Base-by-base conservation (phyloP, 2,329 filamentous ascomycete species). In the Cladosporium cucumerinum region DNA sequence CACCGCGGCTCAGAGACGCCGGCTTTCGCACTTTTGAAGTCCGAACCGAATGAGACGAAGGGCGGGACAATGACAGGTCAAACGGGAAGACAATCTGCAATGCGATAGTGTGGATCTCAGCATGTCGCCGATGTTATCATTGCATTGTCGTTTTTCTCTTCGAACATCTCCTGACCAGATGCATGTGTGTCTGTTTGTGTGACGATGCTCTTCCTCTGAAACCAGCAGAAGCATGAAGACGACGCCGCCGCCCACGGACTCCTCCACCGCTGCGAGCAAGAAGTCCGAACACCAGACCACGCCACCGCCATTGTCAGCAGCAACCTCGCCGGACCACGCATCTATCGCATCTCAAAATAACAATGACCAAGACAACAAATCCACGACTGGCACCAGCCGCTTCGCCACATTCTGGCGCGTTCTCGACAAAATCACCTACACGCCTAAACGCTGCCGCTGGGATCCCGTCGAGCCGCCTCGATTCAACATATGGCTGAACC, bases 401-500 rank as follows among this genome's bases (percentile, higher is more conserved):
- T 54, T 54, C 25, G 32, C 48, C 16, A 32, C 21, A 2, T 28
- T 54, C 16, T 39, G 48, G 48, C 59, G 25, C 18, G 14, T 28
- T 2, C 34, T 54, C 59, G 59, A 62, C 28, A 49, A 51, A 21
- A 25, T 64, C 28, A 57, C 79, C 39, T 91, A 85, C 83, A 86
- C 85, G 39, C 90, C 90, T 0, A 81, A 81, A 61, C 82, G 84
- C 69, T 90, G 89, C 74, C 86, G 90, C 54, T 93, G 88, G 79
- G 82, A 92, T 69, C 83, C 87, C 0, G 75, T 85, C 0, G 82
- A 85, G 63, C 90, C 90, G 8, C 89, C 89, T 0, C 80, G 82
- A 34, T 92, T 94, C 75, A 89, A 85, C 1, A 78, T 91, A 70
- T 79, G 81, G 2, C 79, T 91, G 73, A 93, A 93, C 71, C 74